Evolutionary conservation across 2,329 filamentous ascomycete species (phyloP).

Genomic region (Cadophora malorum): DNA sequence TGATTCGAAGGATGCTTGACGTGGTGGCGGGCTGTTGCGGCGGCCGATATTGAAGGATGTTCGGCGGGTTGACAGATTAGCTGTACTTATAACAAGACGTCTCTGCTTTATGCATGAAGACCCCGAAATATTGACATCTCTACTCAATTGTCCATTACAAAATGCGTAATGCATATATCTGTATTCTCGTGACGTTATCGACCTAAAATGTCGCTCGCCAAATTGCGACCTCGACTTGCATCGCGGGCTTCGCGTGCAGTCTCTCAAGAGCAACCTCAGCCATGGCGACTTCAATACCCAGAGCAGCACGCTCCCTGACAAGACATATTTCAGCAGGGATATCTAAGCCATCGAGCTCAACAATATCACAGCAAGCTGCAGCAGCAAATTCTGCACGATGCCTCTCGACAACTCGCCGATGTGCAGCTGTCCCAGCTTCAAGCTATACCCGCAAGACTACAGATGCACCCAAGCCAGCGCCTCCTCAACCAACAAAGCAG

Average conservation of each 20-base stretch:
- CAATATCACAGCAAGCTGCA: neutral
- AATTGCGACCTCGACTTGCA: conserved; percentile 22
- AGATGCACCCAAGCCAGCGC: conserved; percentile 24
- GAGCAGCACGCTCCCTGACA: conserved; percentile 37
- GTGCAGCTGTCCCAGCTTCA: conserved; percentile 38
- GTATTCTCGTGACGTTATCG: conserved; percentile 6
- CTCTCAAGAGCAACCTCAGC: conserved; percentile 23
- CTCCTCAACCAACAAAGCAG: conserved; percentile 44
- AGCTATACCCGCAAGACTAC: conserved; percentile 37
- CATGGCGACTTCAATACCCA: conserved; percentile 36
- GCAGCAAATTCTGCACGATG: conserved; percentile 24
- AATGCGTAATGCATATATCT: neutral
- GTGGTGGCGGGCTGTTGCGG: neutral
- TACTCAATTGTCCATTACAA: neutral
- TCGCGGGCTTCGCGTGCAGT: conserved; percentile 32
- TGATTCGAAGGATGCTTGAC: conserved; percentile 70
- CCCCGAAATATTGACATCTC: neutral
- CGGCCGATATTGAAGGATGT: conserved; percentile 11
- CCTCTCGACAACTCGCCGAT: conserved; percentile 36
- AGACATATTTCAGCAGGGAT: conserved; percentile 26
- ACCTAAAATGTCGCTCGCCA: conserved; percentile 5
- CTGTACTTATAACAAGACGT: conserved; percentile 6
- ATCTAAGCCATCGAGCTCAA: conserved; percentile 19
- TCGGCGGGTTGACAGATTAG: conserved; percentile 25
- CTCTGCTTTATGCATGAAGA: conserved; percentile 5